Conservation (phyloP, 2,329 filamentous ascomycete genomes). For the Fonsecaea pugnacius region DNA sequence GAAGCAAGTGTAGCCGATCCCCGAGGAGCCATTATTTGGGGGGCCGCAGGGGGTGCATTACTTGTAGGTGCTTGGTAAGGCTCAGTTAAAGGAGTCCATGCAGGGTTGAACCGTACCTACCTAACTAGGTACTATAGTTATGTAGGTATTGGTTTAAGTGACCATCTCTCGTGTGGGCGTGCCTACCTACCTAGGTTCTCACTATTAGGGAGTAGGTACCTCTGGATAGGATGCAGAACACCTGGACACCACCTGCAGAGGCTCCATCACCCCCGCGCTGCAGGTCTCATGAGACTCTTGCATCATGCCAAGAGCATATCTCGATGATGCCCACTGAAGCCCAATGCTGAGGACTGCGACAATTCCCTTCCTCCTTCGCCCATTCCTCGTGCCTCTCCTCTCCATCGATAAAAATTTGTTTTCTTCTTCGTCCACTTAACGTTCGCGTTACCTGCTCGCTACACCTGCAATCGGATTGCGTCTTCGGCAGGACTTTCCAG, state of each 20-base stretch:
- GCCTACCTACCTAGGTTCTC: too few species aligned
- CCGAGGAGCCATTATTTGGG: too few species aligned
- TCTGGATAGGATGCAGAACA: not conserved
- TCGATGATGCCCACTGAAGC: not conserved
- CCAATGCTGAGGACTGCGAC: not conserved
- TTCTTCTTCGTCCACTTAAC: not conserved
- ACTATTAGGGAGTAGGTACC: not conserved
- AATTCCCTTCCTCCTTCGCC: not conserved
- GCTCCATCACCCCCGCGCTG: not conserved
- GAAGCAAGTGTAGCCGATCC: too few species aligned
- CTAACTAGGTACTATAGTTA: not conserved
- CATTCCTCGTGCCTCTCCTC: not conserved
- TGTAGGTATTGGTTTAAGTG: too few species aligned
- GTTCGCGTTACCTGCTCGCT: not conserved
- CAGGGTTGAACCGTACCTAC: too few species aligned
- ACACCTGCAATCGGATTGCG: conserved; percentile 3
- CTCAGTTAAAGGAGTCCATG: too few species aligned
- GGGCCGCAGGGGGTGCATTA: too few species aligned
- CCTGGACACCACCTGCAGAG: not conserved
- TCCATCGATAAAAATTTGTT: not conserved
- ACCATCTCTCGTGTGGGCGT: too few species aligned
- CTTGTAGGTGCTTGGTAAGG: too few species aligned
- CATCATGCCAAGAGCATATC: not conserved
- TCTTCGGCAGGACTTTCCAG: not conserved
- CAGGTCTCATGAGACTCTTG: not conserved